Conservation (phyloP, 345 rosid genomes). For the Leavenworthia alabamica region DNA sequence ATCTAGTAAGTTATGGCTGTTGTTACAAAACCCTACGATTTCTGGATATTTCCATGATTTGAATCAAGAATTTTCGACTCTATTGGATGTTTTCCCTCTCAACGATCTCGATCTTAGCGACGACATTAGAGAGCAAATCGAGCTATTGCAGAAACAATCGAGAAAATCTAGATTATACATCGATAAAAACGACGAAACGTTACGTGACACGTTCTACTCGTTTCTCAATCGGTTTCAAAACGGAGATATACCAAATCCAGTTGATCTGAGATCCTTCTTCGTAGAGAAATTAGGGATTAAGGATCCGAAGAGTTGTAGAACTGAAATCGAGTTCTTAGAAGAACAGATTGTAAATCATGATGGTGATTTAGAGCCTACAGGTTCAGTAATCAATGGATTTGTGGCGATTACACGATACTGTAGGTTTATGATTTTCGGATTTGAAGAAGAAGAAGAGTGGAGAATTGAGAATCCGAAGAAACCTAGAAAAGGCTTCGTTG, state of each 20-base stretch:
- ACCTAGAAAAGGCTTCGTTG: slow-evolving; percentile 43
- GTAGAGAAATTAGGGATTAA: slow-evolving; percentile 49
- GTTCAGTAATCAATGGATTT: slow-evolving; percentile 63
- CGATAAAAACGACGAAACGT: slow-evolving; percentile 62
- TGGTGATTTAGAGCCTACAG: slow-evolving; percentile 67
- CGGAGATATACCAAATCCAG: slow-evolving; percentile 37
- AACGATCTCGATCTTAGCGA: slow-evolving; percentile 44
- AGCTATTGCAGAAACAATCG: slow-evolving; percentile 55
- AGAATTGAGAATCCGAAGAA: slow-evolving; percentile 37
- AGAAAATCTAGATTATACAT: slow-evolving; percentile 40
- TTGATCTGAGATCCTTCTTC: slow-evolving; percentile 40
- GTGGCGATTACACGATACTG: slow-evolving; percentile 57
- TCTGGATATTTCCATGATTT: slow-evolving; percentile 74
- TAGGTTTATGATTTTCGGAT: slow-evolving; percentile 61
- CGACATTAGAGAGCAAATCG: slow-evolving; percentile 66
- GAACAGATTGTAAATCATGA: slow-evolving; percentile 60
- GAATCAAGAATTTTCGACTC: slow-evolving; percentile 62
- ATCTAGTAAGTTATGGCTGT: slow-evolving; percentile 72
- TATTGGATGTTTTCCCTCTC: slow-evolving; percentile 70
- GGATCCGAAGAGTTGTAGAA: slow-evolving; percentile 50
- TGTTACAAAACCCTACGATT: slow-evolving; percentile 64
- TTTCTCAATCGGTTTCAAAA: slow-evolving; percentile 60
- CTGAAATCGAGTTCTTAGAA: slow-evolving; percentile 71
- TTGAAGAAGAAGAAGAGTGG: slow-evolving; percentile 38
- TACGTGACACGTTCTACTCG: slow-evolving; percentile 42